These are phyloP conservation scores for Penicillium daleae DNA, from an alignment of 495 filamentous ascomycete genomes.

Conservation along the genomic window DNA sequence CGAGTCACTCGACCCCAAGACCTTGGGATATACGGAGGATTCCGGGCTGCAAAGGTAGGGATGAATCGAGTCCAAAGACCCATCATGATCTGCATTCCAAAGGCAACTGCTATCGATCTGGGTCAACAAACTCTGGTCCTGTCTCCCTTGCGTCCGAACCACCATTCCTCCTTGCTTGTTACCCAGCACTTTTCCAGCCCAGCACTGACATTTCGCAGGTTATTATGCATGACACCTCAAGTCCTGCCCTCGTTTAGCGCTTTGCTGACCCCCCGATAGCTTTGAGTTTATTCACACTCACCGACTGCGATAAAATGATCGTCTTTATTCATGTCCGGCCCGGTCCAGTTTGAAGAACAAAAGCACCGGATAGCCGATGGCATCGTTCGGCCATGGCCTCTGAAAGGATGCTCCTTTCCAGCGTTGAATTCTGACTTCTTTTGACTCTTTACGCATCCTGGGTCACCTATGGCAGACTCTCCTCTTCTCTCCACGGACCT, in stretches of 20 bases:
- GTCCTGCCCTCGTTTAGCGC: slow-evolving; percentile 11
- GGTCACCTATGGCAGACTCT: slow-evolving; percentile 1
- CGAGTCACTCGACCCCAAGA: too few relatives aligned
- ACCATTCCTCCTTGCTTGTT: slow-evolving; percentile 32
- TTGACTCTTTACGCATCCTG: background rate
- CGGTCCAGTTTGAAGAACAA: background rate
- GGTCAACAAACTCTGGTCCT: slow-evolving; percentile 14
- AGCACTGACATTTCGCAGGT: slow-evolving; percentile 23
- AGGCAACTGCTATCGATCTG: slow-evolving; percentile 29
- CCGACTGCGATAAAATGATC: slow-evolving; percentile 13
- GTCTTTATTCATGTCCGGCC: background rate
- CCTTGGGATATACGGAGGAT: background rate
- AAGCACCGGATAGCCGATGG: slow-evolving; percentile 1
- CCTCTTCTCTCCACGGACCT: slow-evolving; percentile 1
- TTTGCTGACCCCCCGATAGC: background rate
- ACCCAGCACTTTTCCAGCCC: slow-evolving; percentile 15
- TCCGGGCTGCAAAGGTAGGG: slow-evolving; percentile 2
- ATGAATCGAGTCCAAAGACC: background rate
- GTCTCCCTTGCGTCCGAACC: slow-evolving; percentile 31
- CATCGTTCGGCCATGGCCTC: slow-evolving; percentile 8
- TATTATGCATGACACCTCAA: slow-evolving; percentile 23
- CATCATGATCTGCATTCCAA: slow-evolving; percentile 34
- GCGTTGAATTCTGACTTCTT: background rate
- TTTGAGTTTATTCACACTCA: slow-evolving; percentile 21
- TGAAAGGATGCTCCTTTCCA: background rate